Evolutionary conservation across 169 alveolate species (phyloP).

Genomic region (Fabrea salina): DNA sequence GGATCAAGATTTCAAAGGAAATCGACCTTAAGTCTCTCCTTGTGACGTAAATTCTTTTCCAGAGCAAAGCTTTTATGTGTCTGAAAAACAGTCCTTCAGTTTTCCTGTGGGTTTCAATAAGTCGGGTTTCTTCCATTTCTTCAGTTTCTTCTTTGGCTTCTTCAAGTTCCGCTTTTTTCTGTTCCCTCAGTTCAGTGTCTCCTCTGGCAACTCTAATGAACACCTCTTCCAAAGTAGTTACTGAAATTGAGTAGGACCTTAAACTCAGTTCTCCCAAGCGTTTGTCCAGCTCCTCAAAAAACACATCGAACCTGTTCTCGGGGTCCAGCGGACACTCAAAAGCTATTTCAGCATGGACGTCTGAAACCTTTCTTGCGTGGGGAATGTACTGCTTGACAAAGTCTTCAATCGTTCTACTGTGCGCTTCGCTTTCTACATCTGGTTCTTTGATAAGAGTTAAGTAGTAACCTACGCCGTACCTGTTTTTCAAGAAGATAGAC

Average conservation of each 20-base stretch:
- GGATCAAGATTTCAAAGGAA: conserved; percentile 59
- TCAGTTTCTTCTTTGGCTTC: too few species aligned
- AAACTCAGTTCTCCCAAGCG: conserved; percentile 35
- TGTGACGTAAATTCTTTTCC: conserved; percentile 42
- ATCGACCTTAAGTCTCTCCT: conserved; percentile 59
- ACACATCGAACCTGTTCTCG: background rate
- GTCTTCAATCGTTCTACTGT: too few species aligned
- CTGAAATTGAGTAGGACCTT: conserved; percentile 77
- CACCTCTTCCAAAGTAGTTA: conserved; percentile 88
- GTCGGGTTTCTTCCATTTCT: background rate
- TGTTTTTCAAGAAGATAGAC: conserved; percentile 65
- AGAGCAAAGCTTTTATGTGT: conserved; percentile 55
- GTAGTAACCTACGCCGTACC: conserved; percentile 71
- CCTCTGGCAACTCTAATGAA: conserved; percentile 72
- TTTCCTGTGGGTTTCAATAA: conserved; percentile 25
- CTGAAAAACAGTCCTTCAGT: conserved; percentile 37
- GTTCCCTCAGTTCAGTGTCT: conserved; percentile 8
- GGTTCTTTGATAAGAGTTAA: conserved; percentile 22
- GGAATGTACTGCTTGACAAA: background rate
- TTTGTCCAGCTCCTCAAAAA: background rate
- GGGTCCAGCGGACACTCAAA: background rate
- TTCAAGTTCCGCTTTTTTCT: conserved; percentile 43
- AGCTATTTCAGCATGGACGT: background rate
- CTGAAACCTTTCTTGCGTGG: background rate
- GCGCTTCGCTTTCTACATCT: too few species aligned